Conservation (phyloP, 2,329 filamentous ascomycete genomes). For the Penicillium brasilianum region DNA sequence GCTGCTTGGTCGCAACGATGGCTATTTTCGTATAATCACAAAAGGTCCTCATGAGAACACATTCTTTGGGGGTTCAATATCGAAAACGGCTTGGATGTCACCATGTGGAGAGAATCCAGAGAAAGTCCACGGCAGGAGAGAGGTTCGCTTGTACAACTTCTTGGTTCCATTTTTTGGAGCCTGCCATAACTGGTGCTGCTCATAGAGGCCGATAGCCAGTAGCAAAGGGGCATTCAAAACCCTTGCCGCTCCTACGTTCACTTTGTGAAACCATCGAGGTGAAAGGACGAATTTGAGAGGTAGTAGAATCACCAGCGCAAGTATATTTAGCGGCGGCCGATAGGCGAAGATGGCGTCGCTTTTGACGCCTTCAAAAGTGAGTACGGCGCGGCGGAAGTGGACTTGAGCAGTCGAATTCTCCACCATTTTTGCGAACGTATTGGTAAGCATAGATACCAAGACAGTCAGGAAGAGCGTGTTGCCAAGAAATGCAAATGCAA, state of each 20-base stretch:
- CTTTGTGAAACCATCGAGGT: constrained; percentile 5
- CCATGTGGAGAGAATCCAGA: constrained; percentile 8
- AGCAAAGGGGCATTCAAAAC: constrained; percentile 1
- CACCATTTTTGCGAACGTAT: constrained; percentile 4
- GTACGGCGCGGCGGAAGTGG: constrained; percentile 3
- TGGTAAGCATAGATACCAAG: constrained; percentile 5
- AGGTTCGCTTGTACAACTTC: background rate
- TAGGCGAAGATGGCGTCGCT: constrained; percentile 7
- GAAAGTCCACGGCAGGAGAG: constrained; percentile 6
- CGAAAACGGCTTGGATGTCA: constrained; percentile 8
- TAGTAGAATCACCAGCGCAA: constrained; percentile 1
- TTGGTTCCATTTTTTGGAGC: background rate
- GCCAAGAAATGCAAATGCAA: constrained; percentile 7
- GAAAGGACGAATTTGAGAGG: constrained; percentile 4
- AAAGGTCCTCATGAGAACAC: background rate
- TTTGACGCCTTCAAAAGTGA: constrained; percentile 7
- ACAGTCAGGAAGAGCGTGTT: constrained; percentile 6
- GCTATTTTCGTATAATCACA: no score
- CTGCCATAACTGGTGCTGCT: constrained; percentile 5
- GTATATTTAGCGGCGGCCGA: constrained; percentile 6
- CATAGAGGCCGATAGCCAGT: constrained; percentile 2
- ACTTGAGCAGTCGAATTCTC: constrained; percentile 3
- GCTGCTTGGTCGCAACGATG: no score
- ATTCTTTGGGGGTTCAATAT: background rate
- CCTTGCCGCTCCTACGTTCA: background rate